Conservation (phyloP, 805 yeast species). For the Ogataea methylovora region DNA sequence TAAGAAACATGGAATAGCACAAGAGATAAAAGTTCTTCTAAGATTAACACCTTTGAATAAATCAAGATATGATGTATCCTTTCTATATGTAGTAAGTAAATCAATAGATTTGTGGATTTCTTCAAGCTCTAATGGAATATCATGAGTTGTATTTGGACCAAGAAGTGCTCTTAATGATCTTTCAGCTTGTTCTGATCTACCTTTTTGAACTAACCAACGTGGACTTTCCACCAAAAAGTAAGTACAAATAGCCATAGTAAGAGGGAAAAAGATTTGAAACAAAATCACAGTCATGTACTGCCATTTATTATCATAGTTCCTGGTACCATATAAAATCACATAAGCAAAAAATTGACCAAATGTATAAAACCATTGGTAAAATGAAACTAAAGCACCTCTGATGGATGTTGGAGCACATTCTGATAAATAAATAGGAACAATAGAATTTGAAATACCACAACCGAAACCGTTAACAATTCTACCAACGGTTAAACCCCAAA, state of each 20-base stretch:
- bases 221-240: too few species aligned
- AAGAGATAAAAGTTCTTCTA: slow-evolving; percentile 24
- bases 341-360: slow-evolving; percentile 5
- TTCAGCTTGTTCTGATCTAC: too few species aligned
- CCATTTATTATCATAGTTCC: slow-evolving; percentile 5
- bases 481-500: slow-evolving; percentile 1
- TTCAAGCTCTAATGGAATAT: slow-evolving; percentile 30
- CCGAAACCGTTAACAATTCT: slow-evolving; percentile 5
- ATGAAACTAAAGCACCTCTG: slow-evolving; percentile 5
- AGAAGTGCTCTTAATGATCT: too few species aligned
- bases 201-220: too few species aligned
- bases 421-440: slow-evolving; percentile 6
- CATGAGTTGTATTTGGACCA: too few species aligned
- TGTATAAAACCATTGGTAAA: slow-evolving; percentile 8
- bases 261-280: too few species aligned
- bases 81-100: slow-evolving; percentile 20
- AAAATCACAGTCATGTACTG: too few species aligned
- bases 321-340: slow-evolving; percentile 4
- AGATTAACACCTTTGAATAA: slow-evolving; percentile 29
- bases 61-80: slow-evolving; percentile 24
- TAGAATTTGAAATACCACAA: slow-evolving; percentile 4
- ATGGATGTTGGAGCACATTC: slow-evolving; percentile 4
- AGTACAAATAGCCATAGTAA: too few species aligned
- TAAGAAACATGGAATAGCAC: slow-evolving; percentile 20
- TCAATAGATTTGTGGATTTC: slow-evolving; percentile 28